phyloP scores from a whole-genome alignment of 2,329 filamentous ascomycete species.

The Penicillium verrucosum region DNA sequence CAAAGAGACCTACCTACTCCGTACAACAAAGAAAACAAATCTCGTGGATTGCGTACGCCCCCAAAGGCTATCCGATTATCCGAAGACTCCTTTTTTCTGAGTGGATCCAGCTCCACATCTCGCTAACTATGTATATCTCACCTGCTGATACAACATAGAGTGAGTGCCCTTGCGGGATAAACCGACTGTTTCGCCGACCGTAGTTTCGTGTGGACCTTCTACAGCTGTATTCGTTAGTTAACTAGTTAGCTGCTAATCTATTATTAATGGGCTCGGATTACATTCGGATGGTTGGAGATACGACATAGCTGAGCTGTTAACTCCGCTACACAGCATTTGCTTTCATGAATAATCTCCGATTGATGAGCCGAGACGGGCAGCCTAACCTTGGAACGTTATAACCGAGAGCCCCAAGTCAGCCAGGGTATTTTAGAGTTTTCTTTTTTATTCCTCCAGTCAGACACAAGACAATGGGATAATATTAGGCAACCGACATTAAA shows the following conservation, averaged over 20 bases:
- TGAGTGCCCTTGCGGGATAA: conserved; percentile 22
- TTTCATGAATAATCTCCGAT: conserved; percentile 9
- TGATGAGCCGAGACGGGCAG: neutral
- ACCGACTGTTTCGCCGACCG: conserved; percentile 22
- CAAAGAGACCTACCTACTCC: neutral
- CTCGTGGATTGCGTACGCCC: neutral
- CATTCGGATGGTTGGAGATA: neutral
- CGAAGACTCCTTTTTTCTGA: conserved; percentile 15
- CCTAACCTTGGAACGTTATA: neutral
- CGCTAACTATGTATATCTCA: conserved; percentile 21
- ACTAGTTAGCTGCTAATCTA: neutral
- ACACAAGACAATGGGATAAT: neutral
- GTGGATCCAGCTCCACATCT: conserved; percentile 23
- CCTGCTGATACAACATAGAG: conserved; percentile 1
- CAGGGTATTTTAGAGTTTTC: neutral
- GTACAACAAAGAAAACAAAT: neutral
- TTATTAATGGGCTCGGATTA: conserved; percentile 1
- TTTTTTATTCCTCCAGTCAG: neutral
- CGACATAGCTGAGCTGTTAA: neutral
- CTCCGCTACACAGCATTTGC: neutral
- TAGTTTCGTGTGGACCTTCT: conserved; percentile 13
- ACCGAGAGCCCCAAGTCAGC: neutral
- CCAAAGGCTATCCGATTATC: conserved; percentile 19
- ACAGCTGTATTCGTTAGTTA: neutral
- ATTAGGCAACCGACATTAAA: neutral